Conservation (phyloP, 2,329 filamentous ascomycete species). For the Diaporthe caulivora region DNA sequence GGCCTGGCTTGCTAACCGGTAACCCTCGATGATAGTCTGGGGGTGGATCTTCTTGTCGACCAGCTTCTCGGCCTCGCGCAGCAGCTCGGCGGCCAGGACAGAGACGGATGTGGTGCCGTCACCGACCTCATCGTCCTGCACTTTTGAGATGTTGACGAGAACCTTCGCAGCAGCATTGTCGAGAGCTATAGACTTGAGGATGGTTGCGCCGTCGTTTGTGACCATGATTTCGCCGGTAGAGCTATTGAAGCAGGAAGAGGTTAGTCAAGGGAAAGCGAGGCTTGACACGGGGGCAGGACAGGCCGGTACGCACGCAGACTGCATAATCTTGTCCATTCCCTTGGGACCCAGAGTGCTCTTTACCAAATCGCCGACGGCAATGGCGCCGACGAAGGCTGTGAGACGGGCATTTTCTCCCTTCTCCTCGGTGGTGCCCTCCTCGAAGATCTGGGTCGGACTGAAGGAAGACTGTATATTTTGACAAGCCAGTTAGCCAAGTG, state of each 20-base stretch:
- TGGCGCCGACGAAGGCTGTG: conserved; percentile 97
- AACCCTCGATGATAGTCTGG: conserved; percentile 99
- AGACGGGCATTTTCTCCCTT: conserved; percentile 99
- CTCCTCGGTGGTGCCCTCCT: conserved; percentile 95
- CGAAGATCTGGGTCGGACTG: conserved; percentile 98
- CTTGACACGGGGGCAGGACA: conserved; percentile 29
- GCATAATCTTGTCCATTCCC: conserved; percentile 98
- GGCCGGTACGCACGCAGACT: conserved; percentile 80
- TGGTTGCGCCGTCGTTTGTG: conserved; percentile 98
- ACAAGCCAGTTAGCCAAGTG: conserved; percentile 21
- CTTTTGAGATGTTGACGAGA: conserved; percentile 98
- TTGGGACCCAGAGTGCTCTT: conserved; percentile 98
- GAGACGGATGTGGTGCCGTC: conserved; percentile 99
- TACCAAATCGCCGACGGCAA: conserved; percentile 95
- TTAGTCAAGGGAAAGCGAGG: neutral
- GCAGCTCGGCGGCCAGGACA: conserved; percentile 92
- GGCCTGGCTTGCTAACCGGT: conserved; percentile 94
- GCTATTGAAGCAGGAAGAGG: conserved; percentile 56
- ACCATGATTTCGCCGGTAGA: conserved; percentile 98
- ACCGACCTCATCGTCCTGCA: conserved; percentile 98
- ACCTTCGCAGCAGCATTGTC: conserved; percentile 99
- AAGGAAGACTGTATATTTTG: conserved; percentile 64
- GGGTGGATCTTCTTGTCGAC: conserved; percentile 99
- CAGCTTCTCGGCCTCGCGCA: conserved; percentile 96
- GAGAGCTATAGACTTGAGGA: conserved; percentile 97